Evolutionary conservation across 495 filamentous ascomycete genomes (phyloP).

Genomic region (Penicillium coprophilum): DNA sequence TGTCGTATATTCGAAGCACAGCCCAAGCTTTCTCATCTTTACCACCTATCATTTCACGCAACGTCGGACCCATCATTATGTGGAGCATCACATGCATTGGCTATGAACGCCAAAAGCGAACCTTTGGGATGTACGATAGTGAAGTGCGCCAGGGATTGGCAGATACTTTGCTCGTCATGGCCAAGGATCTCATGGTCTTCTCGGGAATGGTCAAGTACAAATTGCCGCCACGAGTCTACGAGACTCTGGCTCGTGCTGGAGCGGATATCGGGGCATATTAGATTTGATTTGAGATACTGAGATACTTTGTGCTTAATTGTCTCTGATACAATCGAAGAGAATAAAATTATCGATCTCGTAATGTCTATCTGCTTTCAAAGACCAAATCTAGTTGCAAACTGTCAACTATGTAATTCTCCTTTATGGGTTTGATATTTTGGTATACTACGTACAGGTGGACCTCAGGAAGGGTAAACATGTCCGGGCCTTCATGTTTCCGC

Average conservation of each 20-base stretch:
- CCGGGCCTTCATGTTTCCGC: not conserved
- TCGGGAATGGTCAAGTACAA: conserved; percentile 92
- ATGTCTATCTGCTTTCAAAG: not conserved
- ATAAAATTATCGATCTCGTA: not conserved
- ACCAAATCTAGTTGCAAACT: not conserved
- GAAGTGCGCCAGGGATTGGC: conserved; percentile 68
- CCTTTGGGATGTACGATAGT: conserved; percentile 66
- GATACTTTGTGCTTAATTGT: not conserved
- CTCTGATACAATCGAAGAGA: not conserved
- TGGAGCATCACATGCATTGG: conserved; percentile 88
- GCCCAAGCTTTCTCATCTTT: conserved; percentile 75
- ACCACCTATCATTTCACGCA: conserved; percentile 74
- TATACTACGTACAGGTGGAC: not conserved
- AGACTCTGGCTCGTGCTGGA: conserved; percentile 74
- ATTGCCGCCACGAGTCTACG: conserved; percentile 71
- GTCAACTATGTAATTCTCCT: not conserved
- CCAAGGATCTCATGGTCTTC: conserved; percentile 88
- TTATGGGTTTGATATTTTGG: not conserved
- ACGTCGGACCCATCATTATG: conserved; percentile 83
- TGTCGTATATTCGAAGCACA: conserved; percentile 67
- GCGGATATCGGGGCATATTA: conserved; percentile 65
- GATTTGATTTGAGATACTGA: conserved; percentile 2
- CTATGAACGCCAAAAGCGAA: conserved; percentile 66
- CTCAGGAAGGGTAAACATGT: not conserved
- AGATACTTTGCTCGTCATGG: conserved; percentile 69